These are phyloP conservation scores for Vigna hirtella DNA, from an alignment of 306 rosid genomes.

Conservation along the genomic window DNA sequence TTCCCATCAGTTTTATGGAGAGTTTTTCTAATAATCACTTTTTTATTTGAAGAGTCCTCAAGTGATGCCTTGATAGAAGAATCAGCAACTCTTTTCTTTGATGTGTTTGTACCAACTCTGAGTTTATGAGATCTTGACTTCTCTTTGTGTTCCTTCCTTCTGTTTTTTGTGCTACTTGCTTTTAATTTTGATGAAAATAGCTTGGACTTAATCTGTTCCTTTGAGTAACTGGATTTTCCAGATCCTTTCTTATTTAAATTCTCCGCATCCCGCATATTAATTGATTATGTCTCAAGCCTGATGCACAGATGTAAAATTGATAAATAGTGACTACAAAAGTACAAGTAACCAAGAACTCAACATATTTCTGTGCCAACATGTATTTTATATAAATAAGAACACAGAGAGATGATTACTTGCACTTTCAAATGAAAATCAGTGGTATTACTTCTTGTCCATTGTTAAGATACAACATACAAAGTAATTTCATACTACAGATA, in stretches of 20 bases:
- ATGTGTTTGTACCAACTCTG: conserved; percentile 48
- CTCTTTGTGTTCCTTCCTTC: conserved; percentile 52
- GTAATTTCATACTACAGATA: neutral
- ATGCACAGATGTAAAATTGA: conserved; percentile 34
- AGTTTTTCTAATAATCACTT: conserved; percentile 40
- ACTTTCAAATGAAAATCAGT: conserved; percentile 4
- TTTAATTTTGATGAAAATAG: conserved; percentile 46
- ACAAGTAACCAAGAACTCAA: neutral
- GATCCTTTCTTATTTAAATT: conserved; percentile 52
- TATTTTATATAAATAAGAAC: conserved; percentile 25
- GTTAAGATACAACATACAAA: neutral
- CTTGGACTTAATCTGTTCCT: conserved; percentile 49
- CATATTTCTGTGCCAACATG: conserved; percentile 7
- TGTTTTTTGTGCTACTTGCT: conserved; percentile 49
- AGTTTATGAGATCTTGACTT: conserved; percentile 44
- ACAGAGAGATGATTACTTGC: neutral
- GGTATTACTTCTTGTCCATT: neutral
- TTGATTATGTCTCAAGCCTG: conserved; percentile 47
- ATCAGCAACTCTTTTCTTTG: conserved; percentile 45
- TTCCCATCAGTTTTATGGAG: conserved; percentile 37
- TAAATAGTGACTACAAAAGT: conserved; percentile 32
- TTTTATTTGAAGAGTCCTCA: conserved; percentile 47
- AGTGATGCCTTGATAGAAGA: conserved; percentile 51
- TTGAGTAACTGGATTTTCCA: conserved; percentile 49
- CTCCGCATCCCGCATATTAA: conserved; percentile 64